Evolutionary conservation across 139 green algal species (phyloP), one percentile per base, ranked within the genome.

Genomic region (Haematococcus lacustris): DNA sequence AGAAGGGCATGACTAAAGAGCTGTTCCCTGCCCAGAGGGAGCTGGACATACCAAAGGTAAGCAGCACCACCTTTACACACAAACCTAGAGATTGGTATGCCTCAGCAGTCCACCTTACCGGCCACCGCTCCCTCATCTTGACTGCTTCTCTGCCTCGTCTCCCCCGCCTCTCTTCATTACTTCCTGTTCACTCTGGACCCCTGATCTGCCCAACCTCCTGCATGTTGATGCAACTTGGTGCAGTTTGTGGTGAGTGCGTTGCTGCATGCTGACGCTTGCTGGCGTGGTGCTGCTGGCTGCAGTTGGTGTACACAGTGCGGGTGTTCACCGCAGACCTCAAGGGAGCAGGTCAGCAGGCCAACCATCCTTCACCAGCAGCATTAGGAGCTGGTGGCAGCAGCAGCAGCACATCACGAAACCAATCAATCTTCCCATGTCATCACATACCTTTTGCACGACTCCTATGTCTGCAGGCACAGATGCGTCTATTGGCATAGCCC

Each of bases 301-400:
- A n/a, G 69, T 21, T 74, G 51, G 35, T 28, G 13, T 74, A 67
- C 69, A 3, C 3, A 3, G 4, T 74, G 25, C n/a, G 37, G 43
- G 39, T 88, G 30, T 82, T 71, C 76, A 91, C 86, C 1, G 73
- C 67, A 28, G 77, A 90, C 74, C 0, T 82, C 38, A 90, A 88
- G 79, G 83, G 83, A 38, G 85, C 85, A 5, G 86, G 82, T 43
- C n/a, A n/a, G n/a, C n/a, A n/a, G n/a, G n/a, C n/a, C n/a, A n/a
- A n/a, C n/a, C n/a, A n/a, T n/a, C n/a, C n/a, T n/a, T n/a, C n/a
- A n/a, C n/a, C n/a, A n/a, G n/a, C n/a, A n/a, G n/a, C n/a, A n/a
- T n/a, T n/a, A n/a, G n/a, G n/a, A n/a, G n/a, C n/a, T n/a, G n/a
- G n/a, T n/a, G n/a, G n/a, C n/a, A n/a, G n/a, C n/a, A n/a, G n/a